phyloP scores from a whole-genome alignment of 2,329 filamentous ascomycete species.

The Hypoxylon sp. region DNA sequence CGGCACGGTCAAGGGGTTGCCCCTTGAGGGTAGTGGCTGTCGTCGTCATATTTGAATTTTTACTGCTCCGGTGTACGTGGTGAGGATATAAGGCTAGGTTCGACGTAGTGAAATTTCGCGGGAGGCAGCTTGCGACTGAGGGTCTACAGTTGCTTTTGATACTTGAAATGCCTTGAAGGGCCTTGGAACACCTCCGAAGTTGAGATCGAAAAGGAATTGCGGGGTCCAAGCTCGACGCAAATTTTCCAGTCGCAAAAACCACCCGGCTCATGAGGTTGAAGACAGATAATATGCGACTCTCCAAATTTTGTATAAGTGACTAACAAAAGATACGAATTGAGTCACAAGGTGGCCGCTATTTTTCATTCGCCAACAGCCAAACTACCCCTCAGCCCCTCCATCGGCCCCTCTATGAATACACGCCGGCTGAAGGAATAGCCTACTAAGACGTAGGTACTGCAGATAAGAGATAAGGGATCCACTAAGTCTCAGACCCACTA shows the following conservation, averaged over 20 bases:
- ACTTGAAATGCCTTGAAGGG: conserved; percentile 17
- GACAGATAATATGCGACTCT: conserved; percentile 25
- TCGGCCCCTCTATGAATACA: conserved; percentile 30
- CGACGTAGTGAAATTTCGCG: conserved; percentile 27
- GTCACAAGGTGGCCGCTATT: conserved; percentile 37
- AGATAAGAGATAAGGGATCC: conserved; percentile 15
- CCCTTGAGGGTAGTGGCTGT: conserved; percentile 84
- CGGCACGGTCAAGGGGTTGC: conserved; percentile 85
- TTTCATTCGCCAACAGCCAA: conserved; percentile 28
- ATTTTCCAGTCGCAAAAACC: conserved; percentile 23
- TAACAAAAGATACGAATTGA: conserved; percentile 30
- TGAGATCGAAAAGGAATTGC: conserved; percentile 17
- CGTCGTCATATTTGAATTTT: conserved; percentile 59
- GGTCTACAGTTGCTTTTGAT: neutral
- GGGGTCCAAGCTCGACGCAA: conserved; percentile 32
- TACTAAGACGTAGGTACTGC: too few relatives aligned
- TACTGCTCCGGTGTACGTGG: neutral
- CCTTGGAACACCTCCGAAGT: conserved; percentile 17
- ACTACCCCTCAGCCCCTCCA: conserved; percentile 37
- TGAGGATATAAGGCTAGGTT: conserved; percentile 12
- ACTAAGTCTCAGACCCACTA: conserved; percentile 26
- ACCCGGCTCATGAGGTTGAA: conserved; percentile 33
- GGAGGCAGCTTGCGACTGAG: conserved; percentile 20
- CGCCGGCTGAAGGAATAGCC: conserved; percentile 13
- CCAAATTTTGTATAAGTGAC: conserved; percentile 28